Percentiles rank a stretch among this genome's conserved stretches.
These are phyloP conservation scores for Calonectria pseudoturangicola DNA, from an alignment of 2,329 filamentous ascomycete species.

Conservation along the genomic window DNA sequence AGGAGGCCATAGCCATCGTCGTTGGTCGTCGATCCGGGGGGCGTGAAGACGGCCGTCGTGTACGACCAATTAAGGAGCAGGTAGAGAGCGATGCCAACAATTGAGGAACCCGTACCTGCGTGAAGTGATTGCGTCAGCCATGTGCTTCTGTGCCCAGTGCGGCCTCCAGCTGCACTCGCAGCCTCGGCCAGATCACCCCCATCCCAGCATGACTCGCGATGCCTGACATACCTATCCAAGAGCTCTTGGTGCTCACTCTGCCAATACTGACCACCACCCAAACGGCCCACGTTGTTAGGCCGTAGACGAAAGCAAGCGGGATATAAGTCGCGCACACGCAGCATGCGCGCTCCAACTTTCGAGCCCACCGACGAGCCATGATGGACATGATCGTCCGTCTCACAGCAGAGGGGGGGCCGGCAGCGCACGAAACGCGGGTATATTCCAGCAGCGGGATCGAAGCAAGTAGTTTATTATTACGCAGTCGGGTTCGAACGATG, in stretches of 20 bases:
- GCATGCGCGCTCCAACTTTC: slow-evolving; percentile 87
- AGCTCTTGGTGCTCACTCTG: slow-evolving; percentile 69
- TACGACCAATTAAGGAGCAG: slow-evolving; percentile 90
- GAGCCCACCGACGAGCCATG: slow-evolving; percentile 78
- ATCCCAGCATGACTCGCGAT: slow-evolving; percentile 2
- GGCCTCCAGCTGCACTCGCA: neutral
- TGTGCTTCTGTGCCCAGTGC: neutral
- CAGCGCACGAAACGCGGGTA: slow-evolving; percentile 5
- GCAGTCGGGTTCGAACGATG: neutral
- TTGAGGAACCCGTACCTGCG: slow-evolving; percentile 73
- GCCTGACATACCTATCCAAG: slow-evolving; percentile 73
- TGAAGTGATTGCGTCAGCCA: slow-evolving; percentile 37
- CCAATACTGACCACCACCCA: slow-evolving; percentile 89
- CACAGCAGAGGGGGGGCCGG: slow-evolving; percentile 2
- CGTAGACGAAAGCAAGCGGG: slow-evolving; percentile 92
- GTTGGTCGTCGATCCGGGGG: slow-evolving; percentile 83
- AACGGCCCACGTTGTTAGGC: slow-evolving; percentile 93
- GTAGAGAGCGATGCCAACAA: slow-evolving; percentile 83
- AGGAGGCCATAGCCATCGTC: slow-evolving; percentile 85
- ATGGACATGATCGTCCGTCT: slow-evolving; percentile 28
- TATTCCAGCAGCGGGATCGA: neutral
- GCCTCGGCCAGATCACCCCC: neutral
- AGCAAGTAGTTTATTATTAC: neutral
- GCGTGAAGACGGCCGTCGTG: slow-evolving; percentile 93
- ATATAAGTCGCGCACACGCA: slow-evolving; percentile 87